Base-by-base conservation (phyloP, 2,329 filamentous ascomycete genomes). In the Aspergillus viridinutans region DNA sequence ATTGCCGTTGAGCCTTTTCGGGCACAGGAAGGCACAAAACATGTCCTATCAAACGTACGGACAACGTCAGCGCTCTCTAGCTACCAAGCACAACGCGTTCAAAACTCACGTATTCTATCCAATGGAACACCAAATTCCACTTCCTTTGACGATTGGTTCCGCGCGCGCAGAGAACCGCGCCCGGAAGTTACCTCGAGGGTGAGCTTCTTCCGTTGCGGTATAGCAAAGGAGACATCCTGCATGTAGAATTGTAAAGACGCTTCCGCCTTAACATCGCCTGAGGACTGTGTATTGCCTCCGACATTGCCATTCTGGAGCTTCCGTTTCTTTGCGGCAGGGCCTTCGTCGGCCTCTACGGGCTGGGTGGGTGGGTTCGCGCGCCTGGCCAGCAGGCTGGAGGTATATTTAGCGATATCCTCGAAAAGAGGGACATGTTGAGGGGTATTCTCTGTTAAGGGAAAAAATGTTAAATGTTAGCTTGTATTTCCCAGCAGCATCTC, bases 141-240 rank as follows among this genome's bases (percentile, higher is more conserved):
- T 56, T 77, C 74, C 47, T 76, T 78, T 20, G 79, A 80, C 3
- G 77, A 70, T 45, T 83, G 76, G 55, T 80, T 81, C 56, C 78
- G 71, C 28, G 77, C 80, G 47, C 80, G 76, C 40, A 84, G 72
- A 53, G 67, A 79, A n/a, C 65, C 63, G 57, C 63, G 64, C 53
- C 68, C 68, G 50, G 72, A 71, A 38, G 83, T 76, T n/a, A 87
- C 69, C 66, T 86, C 81, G 28, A 88, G 74, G 50, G 78, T 82
- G 58, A 86, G 76, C 74, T 87, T 87, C 75, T 87, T 88, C 53
- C 85, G 76, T 63, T 84, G 81, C 3, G 85, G 85, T 0, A 86
- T 77, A 17, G 83, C 78, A 70, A 87, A 86, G 55, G 83, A 85
- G 54, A 85, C 74, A 62, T 86, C 84, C 55, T 78, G 76, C 58